phyloP scores from a whole-genome alignment of 805 yeast species.

The Teunomyces cretensis region DNA sequence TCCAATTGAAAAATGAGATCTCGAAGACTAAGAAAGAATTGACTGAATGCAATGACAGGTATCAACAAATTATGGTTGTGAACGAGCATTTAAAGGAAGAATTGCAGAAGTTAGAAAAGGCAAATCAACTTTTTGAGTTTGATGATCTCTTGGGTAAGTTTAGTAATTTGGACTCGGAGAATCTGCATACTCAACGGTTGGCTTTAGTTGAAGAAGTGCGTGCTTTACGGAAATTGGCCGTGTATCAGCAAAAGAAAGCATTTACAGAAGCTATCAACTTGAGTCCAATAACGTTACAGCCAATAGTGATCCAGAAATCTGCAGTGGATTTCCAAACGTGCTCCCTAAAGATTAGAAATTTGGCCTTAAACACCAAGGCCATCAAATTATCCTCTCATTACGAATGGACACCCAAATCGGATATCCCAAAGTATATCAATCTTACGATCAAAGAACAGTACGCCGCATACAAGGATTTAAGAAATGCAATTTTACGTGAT shows the following conservation, averaged over 20 bases:
- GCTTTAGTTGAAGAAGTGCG: constrained; percentile 46
- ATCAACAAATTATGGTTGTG: background rate
- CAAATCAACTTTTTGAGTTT: constrained; percentile 13
- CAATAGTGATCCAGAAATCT: background rate
- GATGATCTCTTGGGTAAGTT: constrained; percentile 25
- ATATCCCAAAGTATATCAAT: constrained; percentile 18
- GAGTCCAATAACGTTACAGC: background rate
- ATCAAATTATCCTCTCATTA: constrained; percentile 7
- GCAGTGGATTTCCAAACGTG: background rate
- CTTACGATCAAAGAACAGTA: constrained; percentile 18
- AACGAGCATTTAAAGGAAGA: constrained; percentile 14
- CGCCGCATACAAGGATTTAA: background rate
- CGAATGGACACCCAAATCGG: constrained; percentile 14
- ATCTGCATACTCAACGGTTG: constrained; percentile 28
- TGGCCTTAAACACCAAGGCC: constrained; percentile 13
- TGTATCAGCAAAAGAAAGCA: background rate
- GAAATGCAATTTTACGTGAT: background rate
- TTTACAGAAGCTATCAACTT: background rate
- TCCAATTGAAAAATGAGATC: constrained; percentile 15
- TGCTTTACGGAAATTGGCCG: constrained; percentile 37
- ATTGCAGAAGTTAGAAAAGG: constrained; percentile 11
- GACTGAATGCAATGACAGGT: background rate
- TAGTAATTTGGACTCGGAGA: constrained; percentile 31
- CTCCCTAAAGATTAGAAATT: constrained; percentile 4
- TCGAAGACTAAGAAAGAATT: background rate